These are phyloP conservation scores for Pyrenochaeta sp. DNA, from an alignment of 2,329 filamentous ascomycete genomes.

Conservation along the genomic window DNA sequence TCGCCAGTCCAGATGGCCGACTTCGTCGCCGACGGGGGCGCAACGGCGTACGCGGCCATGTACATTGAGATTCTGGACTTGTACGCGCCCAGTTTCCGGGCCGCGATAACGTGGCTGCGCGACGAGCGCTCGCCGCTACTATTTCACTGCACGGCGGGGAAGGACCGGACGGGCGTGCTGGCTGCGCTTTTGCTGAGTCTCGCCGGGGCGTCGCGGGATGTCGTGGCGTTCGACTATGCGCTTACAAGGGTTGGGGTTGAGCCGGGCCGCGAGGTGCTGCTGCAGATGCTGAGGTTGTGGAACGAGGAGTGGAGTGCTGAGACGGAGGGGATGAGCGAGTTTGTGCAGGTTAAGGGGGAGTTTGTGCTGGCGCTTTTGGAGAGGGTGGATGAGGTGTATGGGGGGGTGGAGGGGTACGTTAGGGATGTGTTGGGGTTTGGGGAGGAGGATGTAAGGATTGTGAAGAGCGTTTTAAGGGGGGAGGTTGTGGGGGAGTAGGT, in stretches of 20 bases:
- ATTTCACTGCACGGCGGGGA: slow-evolving; percentile 30
- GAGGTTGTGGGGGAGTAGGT: too few relatives aligned
- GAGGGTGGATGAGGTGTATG: slow-evolving; percentile 21
- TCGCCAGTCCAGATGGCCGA: slow-evolving; percentile 43
- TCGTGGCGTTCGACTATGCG: slow-evolving; percentile 24
- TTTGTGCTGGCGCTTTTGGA: slow-evolving; percentile 21
- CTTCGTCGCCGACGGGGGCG: slow-evolving; percentile 64
- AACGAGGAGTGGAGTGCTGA: slow-evolving; percentile 20
- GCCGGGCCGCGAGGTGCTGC: slow-evolving; percentile 16
- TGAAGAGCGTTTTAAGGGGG: slow-evolving; percentile 15
- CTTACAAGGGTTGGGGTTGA: slow-evolving; percentile 26
- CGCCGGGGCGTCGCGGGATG: slow-evolving; percentile 9
- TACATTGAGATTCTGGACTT: slow-evolving; percentile 22
- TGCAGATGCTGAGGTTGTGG: slow-evolving; percentile 20
- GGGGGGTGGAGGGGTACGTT: slow-evolving; percentile 18
- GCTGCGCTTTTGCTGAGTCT: slow-evolving; percentile 22
- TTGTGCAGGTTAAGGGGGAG: slow-evolving; percentile 14
- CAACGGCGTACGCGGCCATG: slow-evolving; percentile 44
- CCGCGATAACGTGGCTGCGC: slow-evolving; percentile 17
- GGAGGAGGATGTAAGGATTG: slow-evolving; percentile 20
- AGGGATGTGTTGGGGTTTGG: slow-evolving; percentile 20
- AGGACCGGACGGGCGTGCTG: slow-evolving; percentile 30
- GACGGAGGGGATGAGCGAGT: slow-evolving; percentile 20
- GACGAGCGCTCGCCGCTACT: slow-evolving; percentile 16
- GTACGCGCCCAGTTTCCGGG: slow-evolving; percentile 12